These are phyloP conservation scores for Monilinia polystroma DNA, from an alignment of 2,329 filamentous ascomycete species.

Conservation along the genomic window DNA sequence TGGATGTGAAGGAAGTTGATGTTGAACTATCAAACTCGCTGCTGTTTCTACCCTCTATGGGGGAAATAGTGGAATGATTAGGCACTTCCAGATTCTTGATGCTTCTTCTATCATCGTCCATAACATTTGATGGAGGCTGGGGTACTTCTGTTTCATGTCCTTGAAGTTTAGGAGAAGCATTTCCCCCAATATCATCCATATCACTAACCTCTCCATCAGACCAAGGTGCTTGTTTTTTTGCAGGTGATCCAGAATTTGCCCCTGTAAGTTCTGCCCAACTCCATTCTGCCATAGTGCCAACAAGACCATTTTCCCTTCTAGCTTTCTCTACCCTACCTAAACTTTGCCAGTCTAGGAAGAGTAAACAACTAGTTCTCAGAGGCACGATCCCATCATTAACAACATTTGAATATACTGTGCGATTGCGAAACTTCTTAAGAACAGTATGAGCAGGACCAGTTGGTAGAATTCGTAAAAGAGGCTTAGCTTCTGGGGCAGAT, in stretches of 20 bases:
- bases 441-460: slow-evolving; percentile 88
- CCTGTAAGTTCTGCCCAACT: slow-evolving; percentile 91
- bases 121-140: slow-evolving; percentile 65
- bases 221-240: slow-evolving; percentile 28
- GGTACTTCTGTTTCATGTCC: slow-evolving; percentile 58
- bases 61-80: slow-evolving; percentile 30
- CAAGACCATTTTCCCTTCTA: slow-evolving; percentile 82
- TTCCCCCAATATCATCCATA: slow-evolving; percentile 33
- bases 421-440: slow-evolving; percentile 81
- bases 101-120: slow-evolving; percentile 62
- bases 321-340: slow-evolving; percentile 93
- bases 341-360: slow-evolving; percentile 96
- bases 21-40: slow-evolving; percentile 25
- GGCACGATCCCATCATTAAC: slow-evolving; percentile 98
- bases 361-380: slow-evolving; percentile 87
- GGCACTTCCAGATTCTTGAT: slow-evolving; percentile 46
- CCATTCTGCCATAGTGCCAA: slow-evolving; percentile 90
- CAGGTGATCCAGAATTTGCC: slow-evolving; percentile 48
- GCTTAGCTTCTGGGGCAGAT: slow-evolving; percentile 77
- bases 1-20: slow-evolving; percentile 36
- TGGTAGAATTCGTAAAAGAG: slow-evolving; percentile 81
- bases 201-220: slow-evolving; percentile 32
- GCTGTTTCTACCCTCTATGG: slow-evolving; percentile 21
- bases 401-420: slow-evolving; percentile 93
- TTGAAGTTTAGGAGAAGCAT: slow-evolving; percentile 44